These are phyloP conservation scores for Neophaeococcomyces mojaviensis DNA, from an alignment of 2,329 filamentous ascomycete species.

Conservation along the genomic window DNA sequence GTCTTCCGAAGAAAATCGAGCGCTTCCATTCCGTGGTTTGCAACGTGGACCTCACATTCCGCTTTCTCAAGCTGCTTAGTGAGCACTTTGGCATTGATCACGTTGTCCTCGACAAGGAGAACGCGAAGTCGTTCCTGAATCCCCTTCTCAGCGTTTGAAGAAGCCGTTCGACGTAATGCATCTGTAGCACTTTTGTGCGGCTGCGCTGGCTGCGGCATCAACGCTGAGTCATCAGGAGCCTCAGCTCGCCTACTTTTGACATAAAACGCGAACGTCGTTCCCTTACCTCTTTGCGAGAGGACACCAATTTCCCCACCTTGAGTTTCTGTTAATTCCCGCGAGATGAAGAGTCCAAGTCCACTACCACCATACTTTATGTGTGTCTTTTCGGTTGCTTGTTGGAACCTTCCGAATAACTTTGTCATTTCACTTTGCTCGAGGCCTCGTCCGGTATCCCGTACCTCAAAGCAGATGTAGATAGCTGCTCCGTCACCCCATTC, in stretches of 20 bases:
- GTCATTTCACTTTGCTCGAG: conserved; percentile 64
- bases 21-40: conserved; percentile 33
- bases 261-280: conserved; percentile 53
- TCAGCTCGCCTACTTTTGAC: conserved; percentile 26
- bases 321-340: conserved; percentile 65
- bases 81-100: conserved; percentile 32
- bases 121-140: too few species aligned
- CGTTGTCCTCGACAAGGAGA: conserved; percentile 37
- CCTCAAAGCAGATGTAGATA: conserved; percentile 61
- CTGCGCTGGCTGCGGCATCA: too few species aligned
- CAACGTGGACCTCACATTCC: conserved; percentile 27
- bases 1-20: conserved; percentile 30
- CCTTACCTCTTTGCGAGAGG: conserved; percentile 44
- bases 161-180: not conserved
- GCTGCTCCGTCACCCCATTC: conserved; percentile 51
- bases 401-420: conserved; percentile 68
- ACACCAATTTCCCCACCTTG: conserved; percentile 75
- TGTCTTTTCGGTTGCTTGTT: conserved; percentile 66
- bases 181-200: too few species aligned
- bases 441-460: conserved; percentile 69
- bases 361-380: conserved; percentile 74
- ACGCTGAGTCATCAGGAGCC: not conserved
- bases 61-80: conserved; percentile 27
- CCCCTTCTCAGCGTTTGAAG: too few species aligned
- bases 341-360: conserved; percentile 71